Evolutionary conservation across 768 basidiomycete genomes (phyloP).

Genomic region (Russula abietina): DNA sequence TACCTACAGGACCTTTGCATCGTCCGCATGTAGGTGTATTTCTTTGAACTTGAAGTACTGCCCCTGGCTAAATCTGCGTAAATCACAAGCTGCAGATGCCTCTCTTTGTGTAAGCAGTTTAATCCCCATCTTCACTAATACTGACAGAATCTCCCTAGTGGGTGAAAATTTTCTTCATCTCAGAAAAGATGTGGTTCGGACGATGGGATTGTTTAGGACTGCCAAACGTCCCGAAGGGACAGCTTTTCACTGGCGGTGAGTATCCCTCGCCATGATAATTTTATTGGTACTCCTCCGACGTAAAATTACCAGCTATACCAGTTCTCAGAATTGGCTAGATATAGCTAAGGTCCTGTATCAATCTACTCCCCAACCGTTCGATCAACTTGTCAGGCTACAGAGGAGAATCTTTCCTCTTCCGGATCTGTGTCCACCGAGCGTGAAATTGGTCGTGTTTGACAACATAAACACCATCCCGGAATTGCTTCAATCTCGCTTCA

Average conservation of each 20-base stretch:
- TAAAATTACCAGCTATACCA: neutral
- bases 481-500: neutral
- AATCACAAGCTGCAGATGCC: conserved; percentile 13
- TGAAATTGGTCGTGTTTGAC: neutral
- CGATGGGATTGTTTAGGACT: neutral
- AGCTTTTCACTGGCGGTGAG: conserved; percentile 5
- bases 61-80: neutral
- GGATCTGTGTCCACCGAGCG: neutral
- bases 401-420: neutral
- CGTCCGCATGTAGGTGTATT: conserved; percentile 10
- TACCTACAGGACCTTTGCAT: conserved; percentile 11
- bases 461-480: neutral
- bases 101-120: conserved; percentile 13
- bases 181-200: neutral
- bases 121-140: neutral
- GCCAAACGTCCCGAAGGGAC: neutral
- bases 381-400: conserved; percentile 7
- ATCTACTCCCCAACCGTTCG: conserved; percentile 6
- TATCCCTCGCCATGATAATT: neutral
- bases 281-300: neutral
- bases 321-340: neutral
- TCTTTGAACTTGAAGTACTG: neutral
- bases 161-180: conserved; percentile 9
- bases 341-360: conserved; percentile 4
- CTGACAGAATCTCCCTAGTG: neutral